A percentile compares a stretch with the other conserved stretches of the same genome.
phyloP scores from a whole-genome alignment of 495 filamentous ascomycete species.

The Mytilinidion resinicola region DNA sequence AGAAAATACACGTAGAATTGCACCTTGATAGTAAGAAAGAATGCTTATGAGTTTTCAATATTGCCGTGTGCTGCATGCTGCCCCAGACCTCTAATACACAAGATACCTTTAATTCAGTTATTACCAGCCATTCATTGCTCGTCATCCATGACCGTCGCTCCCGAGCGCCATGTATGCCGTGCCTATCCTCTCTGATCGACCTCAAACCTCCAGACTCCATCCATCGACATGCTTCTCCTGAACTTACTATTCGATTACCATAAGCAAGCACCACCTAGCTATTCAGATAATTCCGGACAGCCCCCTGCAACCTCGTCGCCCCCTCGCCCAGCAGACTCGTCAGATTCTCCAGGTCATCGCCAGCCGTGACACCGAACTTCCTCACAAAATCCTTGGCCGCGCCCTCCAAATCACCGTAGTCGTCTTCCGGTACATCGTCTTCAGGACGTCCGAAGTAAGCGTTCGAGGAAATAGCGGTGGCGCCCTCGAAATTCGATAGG shows the following conservation, averaged over 20 bases:
- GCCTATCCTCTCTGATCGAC: too few species aligned
- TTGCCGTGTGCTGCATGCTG: too few species aligned
- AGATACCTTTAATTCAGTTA: too few species aligned
- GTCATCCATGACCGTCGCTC: too few species aligned
- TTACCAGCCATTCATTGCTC: too few species aligned
- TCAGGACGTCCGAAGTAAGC: conserved; percentile 90
- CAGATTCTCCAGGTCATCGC: conserved; percentile 89
- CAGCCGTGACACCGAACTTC: conserved; percentile 89
- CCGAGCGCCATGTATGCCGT: too few species aligned
- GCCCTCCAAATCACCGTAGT: conserved; percentile 80
- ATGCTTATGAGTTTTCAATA: too few species aligned
- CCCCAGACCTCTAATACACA: too few species aligned
- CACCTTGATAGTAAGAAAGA: too few species aligned
- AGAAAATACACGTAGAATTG: too few species aligned
- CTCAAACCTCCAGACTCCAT: not conserved
- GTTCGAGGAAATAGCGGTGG: conserved; percentile 86
- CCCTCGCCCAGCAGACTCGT: conserved; percentile 77
- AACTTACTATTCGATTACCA: too few species aligned
- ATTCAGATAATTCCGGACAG: conserved; percentile 79
- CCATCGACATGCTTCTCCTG: not conserved
- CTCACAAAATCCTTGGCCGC: conserved; percentile 92
- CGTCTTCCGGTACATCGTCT: conserved; percentile 57
- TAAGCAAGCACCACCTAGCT: conserved; percentile 36
- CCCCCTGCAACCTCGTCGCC: conserved; percentile 75
- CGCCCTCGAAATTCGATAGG: conserved; percentile 81